Base-by-base conservation (phyloP, 352 stramenopile genomes). In the Phytopythium helicoides region DNA sequence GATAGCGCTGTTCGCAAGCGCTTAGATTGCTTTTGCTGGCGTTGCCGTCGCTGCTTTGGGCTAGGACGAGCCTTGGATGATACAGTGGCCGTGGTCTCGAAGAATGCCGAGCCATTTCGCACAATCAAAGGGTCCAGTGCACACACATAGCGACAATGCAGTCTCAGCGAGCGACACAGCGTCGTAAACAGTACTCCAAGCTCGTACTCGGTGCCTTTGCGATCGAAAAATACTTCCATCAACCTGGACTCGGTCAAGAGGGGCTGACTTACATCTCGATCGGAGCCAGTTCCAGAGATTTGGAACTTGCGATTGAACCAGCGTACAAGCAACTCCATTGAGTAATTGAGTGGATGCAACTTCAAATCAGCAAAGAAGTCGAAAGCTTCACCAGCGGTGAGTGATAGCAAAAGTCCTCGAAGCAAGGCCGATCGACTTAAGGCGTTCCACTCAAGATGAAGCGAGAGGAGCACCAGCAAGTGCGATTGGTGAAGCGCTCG, bases 401-500 rank as follows among this genome's bases (percentile, higher is more conserved):
- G 56, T 50, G 83, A 93, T 39, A 90, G 58, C 52, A 91, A 10
- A 31, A 94, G 54, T 0, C 71, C 77, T 26, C 61, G 69, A 16
- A 92, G 51, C 42, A 89, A 41, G 18, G 64, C 50, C 6, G 70
- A 78, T 41, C 64, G 58, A 36, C 60, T 74, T 11, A 86, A 39
- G 42, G 47, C 34, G 23, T 76, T 80, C 64, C 77, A 75, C 28
- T 83, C 67, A 38, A 75, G 51, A 25, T 79, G 73, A 26, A 54
- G 65, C 14, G 72, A 66, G 37, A 94, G 28, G 12, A 87, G 60
- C 50, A 90, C 48, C 41, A 94, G 59, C 47, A 94, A 51, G 53
- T 94, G 84, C 33, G 64, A 74, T 57, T 91, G 71, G 58, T 92
- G 79, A 26, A 90, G 62, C 26, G 68, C 66, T 34, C 79, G 60